Conservation (phyloP, 2,329 filamentous ascomycete species). For the Alternaria rosae region DNA sequence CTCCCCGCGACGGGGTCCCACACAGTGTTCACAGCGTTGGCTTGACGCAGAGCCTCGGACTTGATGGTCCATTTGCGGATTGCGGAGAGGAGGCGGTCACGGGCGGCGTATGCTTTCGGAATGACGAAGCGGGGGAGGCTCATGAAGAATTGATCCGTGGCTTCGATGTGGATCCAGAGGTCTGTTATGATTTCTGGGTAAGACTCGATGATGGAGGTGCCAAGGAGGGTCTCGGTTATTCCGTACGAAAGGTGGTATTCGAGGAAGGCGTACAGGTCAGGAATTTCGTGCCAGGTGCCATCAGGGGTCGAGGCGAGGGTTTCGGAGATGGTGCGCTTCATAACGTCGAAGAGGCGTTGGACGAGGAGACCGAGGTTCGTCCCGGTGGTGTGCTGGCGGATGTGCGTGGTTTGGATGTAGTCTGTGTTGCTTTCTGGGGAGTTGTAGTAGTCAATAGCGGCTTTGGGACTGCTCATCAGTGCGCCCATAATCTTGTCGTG, state of each 20-base stretch:
- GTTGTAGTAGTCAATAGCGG: constrained; percentile 22
- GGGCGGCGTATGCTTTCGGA: constrained; percentile 15
- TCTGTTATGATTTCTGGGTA: constrained; percentile 20
- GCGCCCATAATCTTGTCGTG: constrained; percentile 24
- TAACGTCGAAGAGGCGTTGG: constrained; percentile 11
- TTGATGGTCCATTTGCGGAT: constrained; percentile 10
- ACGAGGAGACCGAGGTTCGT: constrained; percentile 11
- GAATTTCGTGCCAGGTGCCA: constrained; percentile 13
- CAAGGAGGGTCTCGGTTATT: constrained; percentile 14
- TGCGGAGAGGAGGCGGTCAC: constrained; percentile 22
- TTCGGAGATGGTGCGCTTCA: constrained; percentile 15
- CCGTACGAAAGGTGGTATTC: constrained; percentile 13
- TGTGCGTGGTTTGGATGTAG: constrained; percentile 19
- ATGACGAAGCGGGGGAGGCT: constrained; percentile 20
- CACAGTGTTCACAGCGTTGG: not conserved
- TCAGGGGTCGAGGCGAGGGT: not conserved
- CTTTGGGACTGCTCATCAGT: constrained; percentile 24
- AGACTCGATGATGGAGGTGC: constrained; percentile 11
- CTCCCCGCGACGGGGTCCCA: constrained; percentile 26
- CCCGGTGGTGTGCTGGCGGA: constrained; percentile 20
- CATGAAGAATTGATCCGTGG: constrained; percentile 19
- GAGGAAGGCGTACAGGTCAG: constrained; percentile 22
- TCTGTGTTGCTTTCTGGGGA: constrained; percentile 12
- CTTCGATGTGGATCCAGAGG: constrained; percentile 26
- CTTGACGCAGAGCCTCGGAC: constrained; percentile 5